Base-by-base conservation (phyloP, 148 eudicot species). In the Dianthus caryophyllus region DNA sequence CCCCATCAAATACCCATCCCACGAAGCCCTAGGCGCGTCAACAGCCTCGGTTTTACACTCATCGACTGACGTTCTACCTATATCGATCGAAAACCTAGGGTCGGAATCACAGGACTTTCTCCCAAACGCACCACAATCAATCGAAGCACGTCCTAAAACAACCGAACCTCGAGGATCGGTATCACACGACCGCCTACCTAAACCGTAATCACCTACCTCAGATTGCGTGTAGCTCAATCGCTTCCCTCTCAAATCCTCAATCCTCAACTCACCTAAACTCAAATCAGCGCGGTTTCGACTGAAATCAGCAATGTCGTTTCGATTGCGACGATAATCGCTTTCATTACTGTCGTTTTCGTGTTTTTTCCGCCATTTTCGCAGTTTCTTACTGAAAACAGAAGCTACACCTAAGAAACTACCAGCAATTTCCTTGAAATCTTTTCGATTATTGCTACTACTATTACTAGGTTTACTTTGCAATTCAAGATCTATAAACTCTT, bases 401-500 rank as follows among this genome's bases (percentile, higher is more conserved):
- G 94, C 91, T 1, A 83, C 87, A 21, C 72, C 72, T 79, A 79
- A 73, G 38, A 88, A 72, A 65, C 78, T 88, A 33, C 89, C 90
- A 0, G 86, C 84, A 58, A 82, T 73, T 36, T 75, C 83, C 73
- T 75, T 85, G 20, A 81, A 73, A 75, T 85, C 88, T 68, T 58
- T 78, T 54, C 70, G 69, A 59, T 43, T 75, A 71, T 67, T 66
- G 24, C 17, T 56, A 49, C 16, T 39, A 69, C 9, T 56, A 38
- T n/a, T 47, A n/a, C n/a, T n/a, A 64, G 30, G 53, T 71, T 66
- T 74, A 9, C 62, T 78, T 68, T 66, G 60, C 9, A 80, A 62
- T 74, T 94, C 97, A 55, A 90, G 85, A 72, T 94, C 93, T 64
- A 94, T 90, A 31, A 80, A 81, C 78, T 94, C 99, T 64, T 90